Evolutionary conservation across 1,139 yeast genomes (phyloP), one percentile per base, ranked within the genome.

Genomic region (Entelexis paramagnoliae): DNA sequence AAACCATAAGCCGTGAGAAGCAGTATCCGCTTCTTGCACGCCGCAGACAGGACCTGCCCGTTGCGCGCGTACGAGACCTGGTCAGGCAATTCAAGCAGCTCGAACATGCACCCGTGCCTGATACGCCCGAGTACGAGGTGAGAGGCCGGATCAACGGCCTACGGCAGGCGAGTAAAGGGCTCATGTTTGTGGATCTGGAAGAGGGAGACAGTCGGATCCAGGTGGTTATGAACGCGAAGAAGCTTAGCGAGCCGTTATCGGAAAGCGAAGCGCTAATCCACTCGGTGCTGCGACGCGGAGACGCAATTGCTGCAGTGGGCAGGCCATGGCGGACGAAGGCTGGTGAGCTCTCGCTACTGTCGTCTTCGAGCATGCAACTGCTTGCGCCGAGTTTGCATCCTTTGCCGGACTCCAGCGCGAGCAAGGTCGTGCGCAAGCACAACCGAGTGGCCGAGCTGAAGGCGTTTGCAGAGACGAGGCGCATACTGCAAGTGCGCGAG

Each of bases 391-490:
- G 91, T 33, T 71, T 87, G 51, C 79, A 76, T 51, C 81, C 87
- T 1, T 63, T 86, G 1, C 96, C 96, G 0, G 81, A 56, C 7
- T 6, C 32, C 79, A 28, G 75, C 74, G 54, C 67, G 80, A 66
- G 73, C 13, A 42, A 46, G 4, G 73, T 78, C 19, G 72, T 81
- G 52, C 75, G 83, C 44, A 78, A 83, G 59, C 72, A 77, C 33
- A 81, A 86, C 61, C 69, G 94, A 45, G 89, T 84, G 0, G 73
- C 86, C 47, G 86, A 87, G 63, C 83, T 86, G 62, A 72, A 84
- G 53, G 81, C 83, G 1, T 80, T 82, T 62, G 64, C 69, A 0
- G 65, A 64, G 7, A 70, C 82, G 5, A 69, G 72, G 40, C 71
- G 77, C 7, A 68, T 75, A 1, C 69, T 91, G 1, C 58, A 75